Percentiles rank a stretch among this genome's conserved stretches.
phyloP scores from a whole-genome alignment of 129 eudicot genomes.

The Oenanthe sinensis region DNA sequence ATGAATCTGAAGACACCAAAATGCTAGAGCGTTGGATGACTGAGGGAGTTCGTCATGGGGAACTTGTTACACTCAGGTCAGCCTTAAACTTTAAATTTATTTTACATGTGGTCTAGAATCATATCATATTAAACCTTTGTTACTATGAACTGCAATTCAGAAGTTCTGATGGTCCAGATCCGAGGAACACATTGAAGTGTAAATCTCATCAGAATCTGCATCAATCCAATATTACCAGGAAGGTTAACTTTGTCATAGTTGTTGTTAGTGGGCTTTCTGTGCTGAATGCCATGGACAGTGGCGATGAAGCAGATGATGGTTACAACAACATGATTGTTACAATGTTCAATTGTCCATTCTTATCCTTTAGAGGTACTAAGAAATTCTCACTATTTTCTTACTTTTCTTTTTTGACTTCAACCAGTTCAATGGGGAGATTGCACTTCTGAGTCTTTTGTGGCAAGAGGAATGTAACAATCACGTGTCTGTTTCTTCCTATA shows the following conservation, averaged over 20 bases:
- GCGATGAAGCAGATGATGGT: slow-evolving; percentile 26
- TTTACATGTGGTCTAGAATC: neutral
- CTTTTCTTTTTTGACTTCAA: neutral
- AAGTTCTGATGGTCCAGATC: slow-evolving; percentile 31
- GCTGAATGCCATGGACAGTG: slow-evolving; percentile 40
- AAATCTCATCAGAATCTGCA: slow-evolving; percentile 26
- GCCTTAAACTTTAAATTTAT: neutral
- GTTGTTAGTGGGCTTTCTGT: slow-evolving; percentile 69
- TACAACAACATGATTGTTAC: slow-evolving; percentile 33
- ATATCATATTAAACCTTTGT: neutral
- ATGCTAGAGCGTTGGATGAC: slow-evolving; percentile 61
- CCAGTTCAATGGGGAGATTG: neutral
- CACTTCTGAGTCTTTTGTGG: neutral
- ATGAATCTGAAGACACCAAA: slow-evolving; percentile 33
- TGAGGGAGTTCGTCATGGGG: slow-evolving; percentile 62
- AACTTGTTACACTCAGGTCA: slow-evolving; percentile 46
- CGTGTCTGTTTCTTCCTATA: neutral
- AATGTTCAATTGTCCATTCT: slow-evolving; percentile 35
- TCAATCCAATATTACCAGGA: slow-evolving; percentile 23
- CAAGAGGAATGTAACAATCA: neutral
- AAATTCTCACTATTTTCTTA: neutral
- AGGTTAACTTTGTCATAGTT: slow-evolving; percentile 63
- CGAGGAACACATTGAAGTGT: slow-evolving; percentile 22
- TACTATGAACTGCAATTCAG: slow-evolving; percentile 23
- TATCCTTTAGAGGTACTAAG: slow-evolving; percentile 63